phyloP scores from a whole-genome alignment of 257 asterid species.

The Solanum dulcamara region DNA sequence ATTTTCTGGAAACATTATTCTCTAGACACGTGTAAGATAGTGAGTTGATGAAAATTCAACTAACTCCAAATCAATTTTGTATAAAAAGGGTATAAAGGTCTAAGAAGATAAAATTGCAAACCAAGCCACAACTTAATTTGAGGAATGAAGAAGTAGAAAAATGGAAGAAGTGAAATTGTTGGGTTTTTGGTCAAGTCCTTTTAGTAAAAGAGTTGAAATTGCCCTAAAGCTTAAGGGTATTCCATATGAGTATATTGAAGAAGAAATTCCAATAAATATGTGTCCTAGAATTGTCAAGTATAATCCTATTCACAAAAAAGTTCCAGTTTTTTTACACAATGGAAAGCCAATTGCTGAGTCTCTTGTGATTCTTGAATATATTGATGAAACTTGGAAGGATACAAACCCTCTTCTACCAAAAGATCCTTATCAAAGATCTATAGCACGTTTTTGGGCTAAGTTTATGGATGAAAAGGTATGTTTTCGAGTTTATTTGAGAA shows the following conservation, averaged over 20 bases:
- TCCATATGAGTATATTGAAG: constrained; percentile 22
- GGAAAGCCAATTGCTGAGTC: constrained; percentile 39
- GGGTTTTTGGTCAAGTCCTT: constrained; percentile 30
- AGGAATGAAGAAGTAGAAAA: not conserved
- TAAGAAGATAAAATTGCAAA: not conserved
- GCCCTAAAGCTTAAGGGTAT: constrained; percentile 34
- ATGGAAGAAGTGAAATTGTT: constrained; percentile 41
- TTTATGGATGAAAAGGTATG: constrained; percentile 40
- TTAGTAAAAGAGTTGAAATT: constrained; percentile 24
- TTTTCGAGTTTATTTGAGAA: no score
- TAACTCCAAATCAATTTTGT: not conserved
- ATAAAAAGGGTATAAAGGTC: not conserved
- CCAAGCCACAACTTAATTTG: not conserved
- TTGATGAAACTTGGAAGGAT: constrained; percentile 31
- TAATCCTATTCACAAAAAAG: constrained; percentile 32
- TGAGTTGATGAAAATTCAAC: not conserved
- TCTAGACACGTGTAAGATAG: not conserved
- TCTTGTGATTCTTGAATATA: constrained; percentile 32
- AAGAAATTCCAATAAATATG: constrained; percentile 20
- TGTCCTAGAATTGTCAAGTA: constrained; percentile 24
- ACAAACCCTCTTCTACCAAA: constrained; percentile 28
- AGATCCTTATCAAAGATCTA: constrained; percentile 28
- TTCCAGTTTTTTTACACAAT: constrained; percentile 37
- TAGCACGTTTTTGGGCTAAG: constrained; percentile 41
- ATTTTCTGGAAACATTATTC: no score